Evolutionary conservation across 2,329 filamentous ascomycete genomes (phyloP).

Genomic region (Colletotrichum plurivorum): DNA sequence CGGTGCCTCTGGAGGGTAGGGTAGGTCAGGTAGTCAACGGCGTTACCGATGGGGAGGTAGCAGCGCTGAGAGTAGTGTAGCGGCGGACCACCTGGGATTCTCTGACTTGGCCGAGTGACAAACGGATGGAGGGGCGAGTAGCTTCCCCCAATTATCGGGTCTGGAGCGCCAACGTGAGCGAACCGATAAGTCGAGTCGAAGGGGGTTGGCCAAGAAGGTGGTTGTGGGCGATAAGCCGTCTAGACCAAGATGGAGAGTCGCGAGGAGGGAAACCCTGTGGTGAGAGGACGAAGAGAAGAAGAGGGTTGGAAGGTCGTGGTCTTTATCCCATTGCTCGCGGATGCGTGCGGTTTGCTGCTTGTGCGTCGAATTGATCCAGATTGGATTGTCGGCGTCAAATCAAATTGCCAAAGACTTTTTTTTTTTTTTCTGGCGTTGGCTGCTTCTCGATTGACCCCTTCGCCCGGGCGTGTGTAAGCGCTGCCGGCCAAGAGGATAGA

Average conservation of each 20-base stretch:
- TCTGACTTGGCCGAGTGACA: constrained; percentile 11
- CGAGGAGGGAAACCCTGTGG: constrained; percentile 1
- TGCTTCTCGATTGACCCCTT: constrained; percentile 8
- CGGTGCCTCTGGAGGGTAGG: neutral
- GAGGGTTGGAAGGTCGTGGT: constrained; percentile 8
- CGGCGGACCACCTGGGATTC: neutral
- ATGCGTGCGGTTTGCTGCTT: constrained; percentile 24
- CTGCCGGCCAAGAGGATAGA: neutral
- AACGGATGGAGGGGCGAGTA: constrained; percentile 16
- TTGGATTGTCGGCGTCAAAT: constrained; percentile 20
- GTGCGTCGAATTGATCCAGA: constrained; percentile 5
- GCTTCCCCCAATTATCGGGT: constrained; percentile 26
- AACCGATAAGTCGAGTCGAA: constrained; percentile 21
- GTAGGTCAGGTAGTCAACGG: constrained; percentile 17
- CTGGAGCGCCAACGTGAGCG: constrained; percentile 27
- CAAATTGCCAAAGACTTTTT: neutral
- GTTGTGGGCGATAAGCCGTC: constrained; percentile 20
- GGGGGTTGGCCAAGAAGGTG: constrained; percentile 12
- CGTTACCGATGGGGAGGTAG: constrained; percentile 31
- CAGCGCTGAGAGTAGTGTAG: neutral
- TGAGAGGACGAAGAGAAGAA: constrained; percentile 1
- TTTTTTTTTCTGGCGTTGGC: neutral
- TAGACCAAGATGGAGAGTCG: constrained; percentile 16
- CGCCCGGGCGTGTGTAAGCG: constrained; percentile 12
- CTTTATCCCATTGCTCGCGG: constrained; percentile 38